Evolutionary conservation across 345 rosid species (phyloP), one percentile per base, ranked within the genome.

Genomic region (Microcos paniculata): DNA sequence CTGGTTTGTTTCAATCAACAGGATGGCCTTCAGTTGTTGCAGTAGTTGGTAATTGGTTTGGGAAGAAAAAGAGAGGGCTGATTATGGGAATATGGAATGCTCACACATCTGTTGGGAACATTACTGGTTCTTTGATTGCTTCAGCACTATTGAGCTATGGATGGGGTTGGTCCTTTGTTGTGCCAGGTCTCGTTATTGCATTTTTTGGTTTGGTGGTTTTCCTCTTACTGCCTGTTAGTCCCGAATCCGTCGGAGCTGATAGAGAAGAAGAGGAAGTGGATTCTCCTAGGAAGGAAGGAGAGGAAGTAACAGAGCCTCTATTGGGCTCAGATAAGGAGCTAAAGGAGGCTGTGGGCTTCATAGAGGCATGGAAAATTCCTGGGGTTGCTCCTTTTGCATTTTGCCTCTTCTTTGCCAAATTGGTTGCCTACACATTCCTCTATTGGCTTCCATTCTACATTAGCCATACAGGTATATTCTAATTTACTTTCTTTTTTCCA

Each of bases 21-120:
- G 98, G 99, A 10, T 93, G 99, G 99, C 99, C 99, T 76, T 96
- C 97, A 6, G 97, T 96, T 14, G 99, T 96, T 66, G 98, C 99
- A 10, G 93, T 93, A 49, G 90, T 96, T 5, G 98, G 97, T 2
- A 93, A 93, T 16, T 96, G 99, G 99, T 96, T 88, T 62, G 92
- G 96, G 52, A 96, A 91, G 88, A 90, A 81, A 69, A 96, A 92
- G 78, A 90, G 99, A 85, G 99, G 99, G 28, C 78, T 96, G 72
- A 62, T 73, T n/a, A 73, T 73, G 77, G 99, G 99, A 42, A 89
- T 93, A 67, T 93, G 99, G 98, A 96, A 93, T 88, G 98, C 99
- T 74, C 97, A 96, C 64, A 96, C 98, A 18, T 96, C 98, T 11
- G 58, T 93, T 1, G 99, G 99, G 75, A 96, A 93, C 83, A 93